Evolutionary conservation across 2,329 filamentous ascomycete genomes (phyloP).

Genomic region (Talaromyces sp.): DNA sequence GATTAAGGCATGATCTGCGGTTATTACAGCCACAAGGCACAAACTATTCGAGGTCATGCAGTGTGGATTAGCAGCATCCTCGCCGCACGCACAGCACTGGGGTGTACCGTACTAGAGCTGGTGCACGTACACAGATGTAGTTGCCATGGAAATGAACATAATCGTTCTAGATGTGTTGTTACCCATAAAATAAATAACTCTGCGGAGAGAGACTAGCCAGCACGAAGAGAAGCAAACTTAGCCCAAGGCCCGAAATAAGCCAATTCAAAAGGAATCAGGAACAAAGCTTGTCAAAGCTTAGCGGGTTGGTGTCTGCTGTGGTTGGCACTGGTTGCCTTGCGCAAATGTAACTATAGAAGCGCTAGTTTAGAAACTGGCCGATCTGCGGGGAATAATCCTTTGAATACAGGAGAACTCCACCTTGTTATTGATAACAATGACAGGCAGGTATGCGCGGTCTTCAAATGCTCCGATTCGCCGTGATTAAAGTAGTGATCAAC

Average conservation of each 20-base stretch:
- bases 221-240: neutral
- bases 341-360: neutral
- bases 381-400: neutral
- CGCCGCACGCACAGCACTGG: neutral
- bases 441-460: neutral
- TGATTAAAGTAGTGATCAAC: neutral
- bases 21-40: neutral
- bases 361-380: neutral
- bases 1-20: neutral
- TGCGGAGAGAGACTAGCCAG: neutral
- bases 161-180: neutral
- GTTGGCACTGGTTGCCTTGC: neutral
- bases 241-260: neutral
- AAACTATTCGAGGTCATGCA: neutral
- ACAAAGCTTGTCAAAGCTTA: neutral
- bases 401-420: neutral
- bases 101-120: neutral
- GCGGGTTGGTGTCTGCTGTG: neutral
- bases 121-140: neutral
- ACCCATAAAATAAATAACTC: neutral
- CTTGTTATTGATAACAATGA: neutral
- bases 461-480: neutral
- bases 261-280: neutral
- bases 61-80: neutral
- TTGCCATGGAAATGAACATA: neutral